phyloP scores from a whole-genome alignment of 1,284 basidiomycete species.

The Phellopilus nigrolimitatus region DNA sequence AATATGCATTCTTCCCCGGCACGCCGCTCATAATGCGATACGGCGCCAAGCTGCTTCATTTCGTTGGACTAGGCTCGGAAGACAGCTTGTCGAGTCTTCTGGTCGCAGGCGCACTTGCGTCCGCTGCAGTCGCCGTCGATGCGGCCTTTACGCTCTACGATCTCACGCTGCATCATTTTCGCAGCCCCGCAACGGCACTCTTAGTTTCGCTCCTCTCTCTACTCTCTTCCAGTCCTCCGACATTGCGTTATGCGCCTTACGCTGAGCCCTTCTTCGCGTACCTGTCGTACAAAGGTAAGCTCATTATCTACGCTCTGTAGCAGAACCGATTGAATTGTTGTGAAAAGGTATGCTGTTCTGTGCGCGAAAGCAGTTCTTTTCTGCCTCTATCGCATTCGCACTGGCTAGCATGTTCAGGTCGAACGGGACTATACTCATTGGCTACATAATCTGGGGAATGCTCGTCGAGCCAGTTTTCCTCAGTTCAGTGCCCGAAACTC shows the following conservation, averaged over 20 bases:
- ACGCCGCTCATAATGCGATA: slow-evolving; percentile 51
- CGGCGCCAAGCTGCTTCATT: slow-evolving; percentile 28
- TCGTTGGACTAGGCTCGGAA: slow-evolving; percentile 5
- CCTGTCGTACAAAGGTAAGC: slow-evolving; percentile 67
- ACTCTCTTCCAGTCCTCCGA: slow-evolving; percentile 76
- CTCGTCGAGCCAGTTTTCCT: slow-evolving; percentile 43
- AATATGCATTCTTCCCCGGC: slow-evolving; percentile 86
- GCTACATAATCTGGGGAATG: slow-evolving; percentile 75
- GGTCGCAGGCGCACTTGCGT: slow-evolving; percentile 27
- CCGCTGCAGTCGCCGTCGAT: slow-evolving; percentile 41
- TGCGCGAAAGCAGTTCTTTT: slow-evolving; percentile 42
- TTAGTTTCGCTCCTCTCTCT: slow-evolving; percentile 67
- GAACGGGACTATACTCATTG: slow-evolving; percentile 74
- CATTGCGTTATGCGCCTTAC: slow-evolving; percentile 68
- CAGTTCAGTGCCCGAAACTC: neutral
- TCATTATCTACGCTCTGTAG: neutral
- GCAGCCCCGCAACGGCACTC: slow-evolving; percentile 46
- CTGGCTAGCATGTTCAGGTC: slow-evolving; percentile 71
- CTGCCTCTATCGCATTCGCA: slow-evolving; percentile 59
- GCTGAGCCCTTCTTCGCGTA: slow-evolving; percentile 85
- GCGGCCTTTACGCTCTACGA: slow-evolving; percentile 57
- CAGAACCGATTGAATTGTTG: slow-evolving; percentile 11
- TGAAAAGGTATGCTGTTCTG: slow-evolving; percentile 58
- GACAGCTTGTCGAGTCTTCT: slow-evolving; percentile 18
- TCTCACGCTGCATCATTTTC: slow-evolving; percentile 49